A percentile compares a stretch with the other conserved stretches of the same genome.
Conservation (phyloP, 805 yeast genomes). For the Wickerhamomyces chaumierensis region DNA sequence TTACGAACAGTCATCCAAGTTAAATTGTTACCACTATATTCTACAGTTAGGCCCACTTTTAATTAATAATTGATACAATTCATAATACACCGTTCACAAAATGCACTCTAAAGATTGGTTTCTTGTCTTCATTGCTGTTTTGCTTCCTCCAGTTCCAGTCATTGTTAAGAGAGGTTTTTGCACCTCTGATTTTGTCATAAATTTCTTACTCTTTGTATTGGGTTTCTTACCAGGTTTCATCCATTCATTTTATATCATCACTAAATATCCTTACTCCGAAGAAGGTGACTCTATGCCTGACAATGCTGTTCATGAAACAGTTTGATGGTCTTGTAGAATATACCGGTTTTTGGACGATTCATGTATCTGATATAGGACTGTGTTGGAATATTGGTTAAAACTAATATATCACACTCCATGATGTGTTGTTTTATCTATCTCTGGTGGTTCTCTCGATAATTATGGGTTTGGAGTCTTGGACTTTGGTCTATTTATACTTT, state of each 20-base stretch:
- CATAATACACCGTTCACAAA: not conserved
- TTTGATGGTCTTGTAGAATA: conserved; percentile 5
- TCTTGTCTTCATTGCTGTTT: conserved; percentile 53
- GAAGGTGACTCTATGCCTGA: not conserved
- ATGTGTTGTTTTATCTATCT: too few relatives aligned
- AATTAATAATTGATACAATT: too few relatives aligned
- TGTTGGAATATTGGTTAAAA: too few relatives aligned
- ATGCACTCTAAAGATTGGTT: conserved; percentile 46
- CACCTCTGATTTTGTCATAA: conserved; percentile 50
- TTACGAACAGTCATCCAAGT: too few relatives aligned
- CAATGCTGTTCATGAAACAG: conserved; percentile 14
- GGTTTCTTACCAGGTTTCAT: conserved; percentile 64
- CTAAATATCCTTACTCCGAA: conserved; percentile 36
- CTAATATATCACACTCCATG: too few relatives aligned
- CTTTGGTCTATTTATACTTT: too few relatives aligned
- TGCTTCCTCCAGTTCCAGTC: conserved; percentile 67
- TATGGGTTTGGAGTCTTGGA: too few relatives aligned
- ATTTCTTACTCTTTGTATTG: conserved; percentile 44
- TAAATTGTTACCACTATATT: too few relatives aligned
- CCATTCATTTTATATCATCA: conserved; percentile 58
- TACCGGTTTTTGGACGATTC: too few relatives aligned
- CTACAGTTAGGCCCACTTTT: too few relatives aligned
- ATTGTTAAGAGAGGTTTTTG: conserved; percentile 51
- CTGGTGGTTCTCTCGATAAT: too few relatives aligned
- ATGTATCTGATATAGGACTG: too few relatives aligned